Evolutionary conservation across 2,329 filamentous ascomycete species (phyloP).

Genomic region (Ceratocystiopsis sp.): DNA sequence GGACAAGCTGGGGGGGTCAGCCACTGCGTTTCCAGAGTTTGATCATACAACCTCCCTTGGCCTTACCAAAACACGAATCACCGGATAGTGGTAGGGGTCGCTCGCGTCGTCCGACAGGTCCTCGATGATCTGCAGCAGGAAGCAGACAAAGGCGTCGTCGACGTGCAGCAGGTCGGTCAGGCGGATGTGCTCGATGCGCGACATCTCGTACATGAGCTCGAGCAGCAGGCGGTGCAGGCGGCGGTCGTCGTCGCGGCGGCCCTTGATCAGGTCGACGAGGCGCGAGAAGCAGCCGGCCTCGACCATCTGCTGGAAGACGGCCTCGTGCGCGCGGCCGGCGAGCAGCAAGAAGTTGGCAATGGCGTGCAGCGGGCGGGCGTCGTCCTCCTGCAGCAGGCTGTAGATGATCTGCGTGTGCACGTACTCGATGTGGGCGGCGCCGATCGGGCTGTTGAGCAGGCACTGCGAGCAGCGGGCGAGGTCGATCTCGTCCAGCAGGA

Average conservation of each 20-base stretch:
- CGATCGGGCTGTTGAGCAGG: conserved; percentile 61
- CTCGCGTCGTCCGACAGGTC: conserved; percentile 69
- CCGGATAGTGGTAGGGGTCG: conserved; percentile 89
- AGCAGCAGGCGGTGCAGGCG: conserved; percentile 66
- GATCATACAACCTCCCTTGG: no score
- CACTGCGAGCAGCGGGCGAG: conserved; percentile 64
- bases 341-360: conserved; percentile 73
- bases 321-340: conserved; percentile 65
- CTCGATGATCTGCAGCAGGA: conserved; percentile 78
- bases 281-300: conserved; percentile 68
- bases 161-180: conserved; percentile 60
- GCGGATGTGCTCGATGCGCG: conserved; percentile 68
- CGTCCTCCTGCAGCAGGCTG: conserved; percentile 79
- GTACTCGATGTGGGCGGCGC: conserved; percentile 60
- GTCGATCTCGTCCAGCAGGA: conserved; percentile 60
- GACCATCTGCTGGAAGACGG: conserved; percentile 74
- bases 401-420: conserved; percentile 87
- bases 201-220: conserved; percentile 92
- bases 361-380: conserved; percentile 60
- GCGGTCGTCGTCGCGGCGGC: conserved; percentile 45
- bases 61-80: conserved; percentile 77
- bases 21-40: no score
- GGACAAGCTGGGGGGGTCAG: conserved; percentile 46
- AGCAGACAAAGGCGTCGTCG: conserved; percentile 65
- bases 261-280: conserved; percentile 64